A percentile compares a stretch with the other conserved stretches of the same genome.
Evolutionary conservation across 345 rosid genomes (phyloP).

Genomic region (Bruguiera gymnorhiza): DNA sequence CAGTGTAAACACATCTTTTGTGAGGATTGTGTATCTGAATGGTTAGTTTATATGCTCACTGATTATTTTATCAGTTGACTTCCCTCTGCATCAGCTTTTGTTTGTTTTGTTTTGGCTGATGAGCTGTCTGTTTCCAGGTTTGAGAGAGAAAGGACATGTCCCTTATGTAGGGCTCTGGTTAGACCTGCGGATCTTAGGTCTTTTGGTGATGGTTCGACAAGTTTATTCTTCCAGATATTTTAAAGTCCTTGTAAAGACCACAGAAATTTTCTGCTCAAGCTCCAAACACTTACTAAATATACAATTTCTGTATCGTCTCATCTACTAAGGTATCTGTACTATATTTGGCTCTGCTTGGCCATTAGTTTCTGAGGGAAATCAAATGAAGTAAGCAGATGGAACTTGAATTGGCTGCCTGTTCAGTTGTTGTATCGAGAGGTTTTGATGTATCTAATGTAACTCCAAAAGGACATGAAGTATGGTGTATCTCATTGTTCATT

Average conservation of each 20-base stretch:
- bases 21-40: slow-evolving; percentile 97
- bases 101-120: neutral
- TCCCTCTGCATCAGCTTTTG: neutral
- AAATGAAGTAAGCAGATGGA: slow-evolving; percentile 1
- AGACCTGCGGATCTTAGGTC: slow-evolving; percentile 92
- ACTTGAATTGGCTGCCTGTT: slow-evolving; percentile 12
- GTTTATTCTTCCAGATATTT: slow-evolving; percentile 91
- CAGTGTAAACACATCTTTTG: slow-evolving; percentile 97
- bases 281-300: neutral
- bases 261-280: slow-evolving; percentile 11
- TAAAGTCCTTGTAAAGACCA: slow-evolving; percentile 26
- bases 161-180: slow-evolving; percentile 93
- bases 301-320: neutral
- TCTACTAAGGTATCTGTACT: slow-evolving; percentile 3
- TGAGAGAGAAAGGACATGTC: slow-evolving; percentile 98
- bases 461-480: slow-evolving; percentile 7
- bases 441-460: slow-evolving; percentile 12
- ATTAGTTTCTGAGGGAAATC: slow-evolving; percentile 6
- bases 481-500: slow-evolving; percentile 16
- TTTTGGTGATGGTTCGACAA: slow-evolving; percentile 93
- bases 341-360: slow-evolving; percentile 7
- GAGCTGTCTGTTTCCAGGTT: slow-evolving; percentile 55
- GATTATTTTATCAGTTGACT: neutral
- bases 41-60: slow-evolving; percentile 44
- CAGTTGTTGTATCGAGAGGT: neutral